phyloP scores from a whole-genome alignment of 148 eudicot species.

The Arbutus unedo region DNA sequence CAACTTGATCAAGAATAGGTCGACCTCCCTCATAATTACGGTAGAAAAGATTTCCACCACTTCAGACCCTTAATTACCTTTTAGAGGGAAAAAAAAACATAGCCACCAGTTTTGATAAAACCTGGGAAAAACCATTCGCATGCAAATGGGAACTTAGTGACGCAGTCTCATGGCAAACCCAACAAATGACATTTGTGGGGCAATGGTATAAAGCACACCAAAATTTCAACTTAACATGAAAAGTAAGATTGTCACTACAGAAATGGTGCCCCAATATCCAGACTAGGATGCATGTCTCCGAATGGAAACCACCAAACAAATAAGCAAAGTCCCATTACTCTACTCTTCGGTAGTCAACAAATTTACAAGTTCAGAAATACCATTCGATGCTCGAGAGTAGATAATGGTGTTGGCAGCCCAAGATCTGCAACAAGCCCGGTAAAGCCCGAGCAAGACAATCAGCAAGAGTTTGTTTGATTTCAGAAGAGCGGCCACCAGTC shows the following conservation, averaged over 20 bases:
- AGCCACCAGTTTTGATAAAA: not conserved
- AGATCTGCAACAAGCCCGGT: constrained; percentile 70
- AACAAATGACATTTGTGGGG: not conserved
- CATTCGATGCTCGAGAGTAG: constrained; percentile 66
- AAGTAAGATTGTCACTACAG: not conserved
- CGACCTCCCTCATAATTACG: not conserved
- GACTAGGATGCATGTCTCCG: not conserved
- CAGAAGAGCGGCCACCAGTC: constrained; percentile 75
- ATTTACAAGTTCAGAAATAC: constrained; percentile 33
- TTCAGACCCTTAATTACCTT: too few relatives aligned
- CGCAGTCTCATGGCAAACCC: not conserved
- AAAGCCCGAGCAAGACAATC: constrained; percentile 74
- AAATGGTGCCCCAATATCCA: not conserved
- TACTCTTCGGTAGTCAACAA: not conserved
- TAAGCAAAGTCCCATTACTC: not conserved
- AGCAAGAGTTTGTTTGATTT: constrained; percentile 81
- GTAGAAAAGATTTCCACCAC: not conserved
- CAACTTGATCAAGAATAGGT: not conserved
- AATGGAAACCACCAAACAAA: not conserved
- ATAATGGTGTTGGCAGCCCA: constrained; percentile 60
- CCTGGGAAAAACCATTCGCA: not conserved
- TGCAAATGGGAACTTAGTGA: not conserved
- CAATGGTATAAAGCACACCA: not conserved
- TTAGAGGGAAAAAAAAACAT: too few relatives aligned
- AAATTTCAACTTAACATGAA: not conserved